Percentiles rank a stretch among this genome's conserved stretches.
These are phyloP conservation scores for Ottelia alismoides DNA, from an alignment of 106 monocot species.

Conservation along the genomic window DNA sequence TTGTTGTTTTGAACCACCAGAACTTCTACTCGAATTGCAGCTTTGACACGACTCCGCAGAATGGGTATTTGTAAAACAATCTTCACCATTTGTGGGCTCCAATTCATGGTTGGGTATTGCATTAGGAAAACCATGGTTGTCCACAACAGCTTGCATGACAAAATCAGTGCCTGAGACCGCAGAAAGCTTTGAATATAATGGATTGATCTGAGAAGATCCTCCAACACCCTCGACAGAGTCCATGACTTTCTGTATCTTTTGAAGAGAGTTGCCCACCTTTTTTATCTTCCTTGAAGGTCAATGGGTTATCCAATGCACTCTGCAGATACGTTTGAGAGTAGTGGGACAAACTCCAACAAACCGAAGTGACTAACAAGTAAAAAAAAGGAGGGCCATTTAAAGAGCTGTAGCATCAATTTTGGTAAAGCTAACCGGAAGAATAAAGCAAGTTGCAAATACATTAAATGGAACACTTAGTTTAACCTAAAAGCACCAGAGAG, in stretches of 20 bases:
- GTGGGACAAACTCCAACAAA: conserved; percentile 48
- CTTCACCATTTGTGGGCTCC: conserved; percentile 13
- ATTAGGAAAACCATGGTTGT: not conserved
- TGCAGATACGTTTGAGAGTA: conserved; percentile 76
- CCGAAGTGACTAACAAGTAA: too few relatives aligned
- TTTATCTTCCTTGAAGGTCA: conserved; percentile 84
- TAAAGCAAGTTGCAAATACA: too few relatives aligned
- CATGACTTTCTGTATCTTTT: conserved; percentile 56
- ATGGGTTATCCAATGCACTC: conserved; percentile 62
- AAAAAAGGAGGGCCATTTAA: too few relatives aligned
- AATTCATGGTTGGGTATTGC: conserved; percentile 7
- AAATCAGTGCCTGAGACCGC: conserved; percentile 14
- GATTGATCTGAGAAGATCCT: conserved; percentile 39
- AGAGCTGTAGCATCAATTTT: not conserved
- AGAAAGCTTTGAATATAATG: conserved; percentile 48
- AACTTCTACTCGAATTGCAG: conserved; percentile 41
- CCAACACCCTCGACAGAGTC: conserved; percentile 65
- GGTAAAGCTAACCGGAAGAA: not conserved
- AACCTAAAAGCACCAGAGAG: not conserved
- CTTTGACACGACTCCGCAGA: conserved; percentile 32
- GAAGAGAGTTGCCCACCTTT: conserved; percentile 62
- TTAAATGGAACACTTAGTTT: not conserved
- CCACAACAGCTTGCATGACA: not conserved
- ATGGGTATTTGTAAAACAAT: conserved; percentile 10
- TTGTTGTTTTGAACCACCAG: conserved; percentile 15